Evolutionary conservation across 176 grass and related monocot genomes (phyloP).

Genomic region (Oryza rufipogon): DNA sequence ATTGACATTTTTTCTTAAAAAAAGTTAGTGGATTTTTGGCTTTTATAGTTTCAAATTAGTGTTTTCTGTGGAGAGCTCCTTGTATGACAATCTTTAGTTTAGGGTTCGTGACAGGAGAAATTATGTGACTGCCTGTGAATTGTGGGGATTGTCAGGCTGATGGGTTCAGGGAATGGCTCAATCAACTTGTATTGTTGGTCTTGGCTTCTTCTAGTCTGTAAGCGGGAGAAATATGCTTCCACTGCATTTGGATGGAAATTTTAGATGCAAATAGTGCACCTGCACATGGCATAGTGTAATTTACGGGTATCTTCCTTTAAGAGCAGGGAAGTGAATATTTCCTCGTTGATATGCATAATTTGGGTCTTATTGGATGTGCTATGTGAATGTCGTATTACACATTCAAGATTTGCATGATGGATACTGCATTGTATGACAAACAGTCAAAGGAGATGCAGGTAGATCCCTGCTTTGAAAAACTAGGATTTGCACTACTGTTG

Average conservation of each 20-base stretch:
- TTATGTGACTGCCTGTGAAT: neutral
- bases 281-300: neutral
- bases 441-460: neutral
- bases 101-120: neutral
- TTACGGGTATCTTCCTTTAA: neutral
- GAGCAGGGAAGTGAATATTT: neutral
- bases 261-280: neutral
- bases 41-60: neutral
- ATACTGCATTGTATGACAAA: neutral
- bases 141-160: neutral
- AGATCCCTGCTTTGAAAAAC: neutral
- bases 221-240: neutral
- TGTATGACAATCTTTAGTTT: neutral
- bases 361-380: neutral
- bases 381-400: neutral
- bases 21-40: neutral
- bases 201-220: neutral
- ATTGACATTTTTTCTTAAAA: neutral
- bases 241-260: neutral
- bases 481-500: neutral
- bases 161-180: neutral
- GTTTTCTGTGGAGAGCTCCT: neutral
- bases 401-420: neutral
- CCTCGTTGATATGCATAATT: neutral
- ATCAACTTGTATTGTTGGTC: neutral